Conservation (phyloP, 139 green algal genomes). For the Picochlorum sp. region DNA sequence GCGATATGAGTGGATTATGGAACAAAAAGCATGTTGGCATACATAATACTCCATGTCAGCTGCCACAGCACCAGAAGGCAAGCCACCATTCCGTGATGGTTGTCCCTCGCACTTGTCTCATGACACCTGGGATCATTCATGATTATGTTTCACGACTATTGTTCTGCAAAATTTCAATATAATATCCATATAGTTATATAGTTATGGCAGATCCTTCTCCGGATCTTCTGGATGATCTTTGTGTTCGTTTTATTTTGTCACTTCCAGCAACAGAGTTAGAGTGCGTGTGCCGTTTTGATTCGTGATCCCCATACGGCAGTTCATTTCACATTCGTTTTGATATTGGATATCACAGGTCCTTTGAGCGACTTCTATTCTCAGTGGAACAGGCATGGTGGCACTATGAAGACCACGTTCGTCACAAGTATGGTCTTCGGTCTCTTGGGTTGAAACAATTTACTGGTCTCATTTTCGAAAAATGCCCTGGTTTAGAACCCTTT, state of each 20-base stretch:
- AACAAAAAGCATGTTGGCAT: no score
- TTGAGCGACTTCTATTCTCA: slow-evolving; percentile 83
- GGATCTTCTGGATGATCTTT: slow-evolving; percentile 69
- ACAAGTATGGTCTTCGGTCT: slow-evolving; percentile 10
- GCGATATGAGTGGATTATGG: no score
- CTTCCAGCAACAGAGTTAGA: slow-evolving; percentile 63
- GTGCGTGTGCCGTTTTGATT: slow-evolving; percentile 23
- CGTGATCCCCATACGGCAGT: not conserved
- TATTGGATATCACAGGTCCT: slow-evolving; percentile 44
- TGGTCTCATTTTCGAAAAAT: slow-evolving; percentile 58
- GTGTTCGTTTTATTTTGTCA: slow-evolving; percentile 80
- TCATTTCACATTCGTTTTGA: not conserved
- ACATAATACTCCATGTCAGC: no score
- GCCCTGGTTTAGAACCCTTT: slow-evolving; percentile 56
- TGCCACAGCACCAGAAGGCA: no score
- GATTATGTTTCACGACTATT: no score
- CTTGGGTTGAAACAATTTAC: slow-evolving; percentile 55
- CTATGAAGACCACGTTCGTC: slow-evolving; percentile 63
- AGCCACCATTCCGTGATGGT: no score
- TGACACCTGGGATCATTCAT: no score
- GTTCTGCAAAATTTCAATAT: no score
- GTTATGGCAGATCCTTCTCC: slow-evolving; percentile 17
- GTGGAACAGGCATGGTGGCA: slow-evolving; percentile 95
- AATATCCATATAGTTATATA: no score
- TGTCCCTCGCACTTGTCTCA: no score